These are phyloP conservation scores for Trichoderma atrobrunneum DNA, from an alignment of 2,329 filamentous ascomycete genomes.

Conservation along the genomic window DNA sequence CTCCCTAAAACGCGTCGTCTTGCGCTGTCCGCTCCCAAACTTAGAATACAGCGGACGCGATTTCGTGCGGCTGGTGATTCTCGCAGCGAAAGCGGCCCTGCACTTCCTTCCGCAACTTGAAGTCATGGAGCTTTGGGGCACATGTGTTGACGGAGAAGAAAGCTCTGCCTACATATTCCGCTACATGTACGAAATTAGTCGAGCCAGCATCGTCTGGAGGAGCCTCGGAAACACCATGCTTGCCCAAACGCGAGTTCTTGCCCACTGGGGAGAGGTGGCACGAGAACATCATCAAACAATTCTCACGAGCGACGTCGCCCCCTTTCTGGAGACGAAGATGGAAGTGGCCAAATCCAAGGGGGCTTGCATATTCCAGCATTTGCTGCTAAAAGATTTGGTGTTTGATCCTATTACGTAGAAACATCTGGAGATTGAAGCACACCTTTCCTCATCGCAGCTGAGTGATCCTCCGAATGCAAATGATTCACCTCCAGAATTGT, in stretches of 20 bases:
- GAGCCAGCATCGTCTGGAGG: constrained; percentile 8
- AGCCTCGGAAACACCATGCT: background rate
- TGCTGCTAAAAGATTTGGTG: constrained; percentile 6
- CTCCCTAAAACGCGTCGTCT: background rate
- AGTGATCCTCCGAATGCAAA: background rate
- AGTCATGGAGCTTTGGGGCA: constrained; percentile 9
- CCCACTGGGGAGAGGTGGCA: constrained; percentile 3
- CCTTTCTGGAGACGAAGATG: background rate
- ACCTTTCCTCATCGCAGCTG: background rate
- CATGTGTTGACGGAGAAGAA: background rate
- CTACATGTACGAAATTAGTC: background rate
- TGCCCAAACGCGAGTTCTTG: background rate
- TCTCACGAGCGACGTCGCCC: background rate
- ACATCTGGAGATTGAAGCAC: background rate
- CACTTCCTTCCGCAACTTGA: constrained; percentile 1
- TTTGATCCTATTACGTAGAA: constrained; percentile 10
- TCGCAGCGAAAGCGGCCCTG: constrained; percentile 7
- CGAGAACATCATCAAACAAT: background rate
- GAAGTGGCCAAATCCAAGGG: background rate
- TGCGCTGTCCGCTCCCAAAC: background rate
- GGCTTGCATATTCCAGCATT: background rate
- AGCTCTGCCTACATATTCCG: constrained; percentile 5
- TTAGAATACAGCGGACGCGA: background rate
- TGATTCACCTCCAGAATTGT: background rate
- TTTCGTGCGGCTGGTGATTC: background rate